These are phyloP conservation scores for Typha latifolia DNA, from an alignment of 176 grass and related monocot species.

Conservation along the genomic window DNA sequence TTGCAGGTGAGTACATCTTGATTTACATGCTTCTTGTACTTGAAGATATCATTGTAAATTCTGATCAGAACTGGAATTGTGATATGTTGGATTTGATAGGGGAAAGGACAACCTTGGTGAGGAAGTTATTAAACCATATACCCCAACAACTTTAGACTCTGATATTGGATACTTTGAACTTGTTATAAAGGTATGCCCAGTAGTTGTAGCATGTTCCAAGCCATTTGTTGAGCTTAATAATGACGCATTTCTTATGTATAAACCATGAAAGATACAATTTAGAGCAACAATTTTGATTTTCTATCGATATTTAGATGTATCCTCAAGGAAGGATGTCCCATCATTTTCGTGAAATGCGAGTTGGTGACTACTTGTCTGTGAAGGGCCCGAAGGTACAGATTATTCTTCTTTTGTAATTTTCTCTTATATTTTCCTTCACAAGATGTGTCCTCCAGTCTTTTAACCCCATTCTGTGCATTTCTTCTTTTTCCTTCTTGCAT, in stretches of 20 bases:
- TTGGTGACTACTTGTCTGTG: slow-evolving; percentile 87
- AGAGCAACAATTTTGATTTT: not conserved
- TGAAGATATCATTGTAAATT: not conserved
- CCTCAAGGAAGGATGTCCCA: slow-evolving; percentile 99
- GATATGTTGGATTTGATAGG: slow-evolving; percentile 25
- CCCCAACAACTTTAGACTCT: slow-evolving; percentile 88
- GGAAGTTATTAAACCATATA: slow-evolving; percentile 96
- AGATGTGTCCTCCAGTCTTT: not conserved
- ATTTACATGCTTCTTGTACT: not conserved
- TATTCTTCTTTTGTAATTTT: slow-evolving; percentile 16
- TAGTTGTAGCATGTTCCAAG: not conserved
- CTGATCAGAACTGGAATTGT: not conserved
- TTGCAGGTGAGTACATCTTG: slow-evolving; percentile 50
- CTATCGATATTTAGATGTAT: slow-evolving; percentile 61
- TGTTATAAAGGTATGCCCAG: slow-evolving; percentile 67
- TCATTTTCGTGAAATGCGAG: slow-evolving; percentile 94
- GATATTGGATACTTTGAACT: slow-evolving; percentile 86
- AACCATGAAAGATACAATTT: too few relatives aligned
- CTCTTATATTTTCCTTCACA: slow-evolving; percentile 6
- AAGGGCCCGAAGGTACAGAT: slow-evolving; percentile 83
- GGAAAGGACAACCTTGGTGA: slow-evolving; percentile 72
- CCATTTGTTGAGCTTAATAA: too few relatives aligned
- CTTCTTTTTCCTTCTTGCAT: too few relatives aligned
- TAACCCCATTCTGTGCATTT: too few relatives aligned
- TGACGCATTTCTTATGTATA: too few relatives aligned